Evolutionary conservation across 2,329 filamentous ascomycete species (phyloP), one percentile per base, ranked within the genome.

Genomic region (Incumbomyces delicatus): DNA sequence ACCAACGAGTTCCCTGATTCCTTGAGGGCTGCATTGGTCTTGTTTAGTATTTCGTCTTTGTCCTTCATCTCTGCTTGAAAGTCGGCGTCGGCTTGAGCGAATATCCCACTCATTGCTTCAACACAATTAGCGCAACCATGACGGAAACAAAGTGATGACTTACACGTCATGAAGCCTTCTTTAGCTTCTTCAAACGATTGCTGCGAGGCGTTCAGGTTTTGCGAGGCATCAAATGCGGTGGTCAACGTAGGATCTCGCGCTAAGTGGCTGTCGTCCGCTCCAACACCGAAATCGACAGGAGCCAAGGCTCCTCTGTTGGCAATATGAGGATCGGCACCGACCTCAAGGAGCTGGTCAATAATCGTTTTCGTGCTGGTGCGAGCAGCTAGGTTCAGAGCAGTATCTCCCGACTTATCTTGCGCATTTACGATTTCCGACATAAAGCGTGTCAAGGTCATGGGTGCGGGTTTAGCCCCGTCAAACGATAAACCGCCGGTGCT

Each of bases 401-500:
- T 98, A 60, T 98, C 94, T 1, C 92, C 92, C 30, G 85, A 85
- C 58, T 89, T 88, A 64, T 98, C 92, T 58, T 90, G 85, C 0
- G 89, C 84, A 58, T 98, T 96, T 50, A 98, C 90, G 63, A 98
- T 94, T 61, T 96, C 89, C 41, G 85, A 87, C 78, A 98, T 94
- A 67, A 98, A 98, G 32, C 87, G 81, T 27, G 87, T 89, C 44
- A 98, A 76, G 18, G 85, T 87, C 66, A 96, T 94, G 35, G 66
- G 68, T 27, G 22, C 22, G 52, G 50, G 62, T 47, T 50, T 63
- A 35, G 6, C 57, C 44, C 65, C 40, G 61, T 65, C 40, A 66
- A 63, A 55, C 76, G 76, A 57, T 71, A 53, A 3, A 69, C 77
- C 18, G 33, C 30, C 46, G 7, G 41, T 10, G 31, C 47, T 46